Evolutionary conservation across 805 yeast species (phyloP), one percentile per base, ranked within the genome.

Genomic region (Sugiyamaella lignohabitans): DNA sequence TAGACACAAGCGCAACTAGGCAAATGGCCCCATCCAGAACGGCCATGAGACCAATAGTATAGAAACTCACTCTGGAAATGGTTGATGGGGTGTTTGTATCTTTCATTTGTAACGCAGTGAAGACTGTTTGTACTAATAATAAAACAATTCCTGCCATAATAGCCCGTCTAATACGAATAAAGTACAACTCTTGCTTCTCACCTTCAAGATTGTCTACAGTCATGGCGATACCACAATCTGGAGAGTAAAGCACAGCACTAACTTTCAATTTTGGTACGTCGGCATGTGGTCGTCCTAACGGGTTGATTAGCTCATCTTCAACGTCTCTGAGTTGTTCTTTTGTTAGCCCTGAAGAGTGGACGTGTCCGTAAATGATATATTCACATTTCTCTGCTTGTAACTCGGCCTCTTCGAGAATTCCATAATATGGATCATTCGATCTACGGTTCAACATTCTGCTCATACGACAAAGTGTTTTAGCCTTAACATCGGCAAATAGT

Each of bases 161-260:
- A 51, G 71, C 62, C 6, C 60, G 60, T 62, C 79, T 61, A 34
- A 75, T 62, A 43, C 61, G 58, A 3, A 53, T 45, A 43, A 65
- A 57, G 17, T 60, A 57, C 3, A 58, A 70, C 57, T 82, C 89
- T 43, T 68, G 63, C 50, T 80, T 76, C n/a, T 74, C 65, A 1
- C 96, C 96, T 11, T 48, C 46, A 2, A 69, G 63, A 5, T 62
- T 61, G 4, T 75, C 37, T 4, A 53, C 42, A 6, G 65, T 61
- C 3, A 86, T 50, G 2, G 75, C 60, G 2, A 82, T 59, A 0
- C 89, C 95, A 69, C 98, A 89, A 60, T 89, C 95, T 0, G 97
- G 97, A 0, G 96, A 87, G 58, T 85, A 88, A 17, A 87, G 49
- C 11, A 87, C 52, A 4, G 83, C 87, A 1, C 73, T 61, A 6